Evolutionary conservation across 768 basidiomycete genomes (phyloP).

Genomic region (Russula sp.): DNA sequence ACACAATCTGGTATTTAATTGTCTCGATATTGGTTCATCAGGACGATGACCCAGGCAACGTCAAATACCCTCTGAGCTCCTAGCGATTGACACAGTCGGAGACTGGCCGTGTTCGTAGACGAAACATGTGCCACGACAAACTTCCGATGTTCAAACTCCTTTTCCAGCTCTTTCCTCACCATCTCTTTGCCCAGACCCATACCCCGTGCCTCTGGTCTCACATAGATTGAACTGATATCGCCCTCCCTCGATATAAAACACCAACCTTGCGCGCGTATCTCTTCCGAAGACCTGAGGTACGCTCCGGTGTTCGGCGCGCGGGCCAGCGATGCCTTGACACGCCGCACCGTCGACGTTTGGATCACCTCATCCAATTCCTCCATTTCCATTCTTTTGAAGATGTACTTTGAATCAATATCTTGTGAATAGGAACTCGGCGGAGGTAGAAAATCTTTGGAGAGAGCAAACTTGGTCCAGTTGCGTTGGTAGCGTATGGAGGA

Average conservation of each 20-base stretch:
- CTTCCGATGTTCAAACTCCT: neutral
- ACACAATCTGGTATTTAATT: neutral
- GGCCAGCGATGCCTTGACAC: neutral
- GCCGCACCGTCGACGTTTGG: neutral
- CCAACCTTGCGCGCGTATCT: constrained; percentile 14
- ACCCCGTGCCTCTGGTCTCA: constrained; percentile 18
- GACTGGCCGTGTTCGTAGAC: neutral
- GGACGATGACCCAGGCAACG: neutral
- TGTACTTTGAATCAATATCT: neutral
- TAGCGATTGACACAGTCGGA: constrained; percentile 10
- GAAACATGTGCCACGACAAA: neutral
- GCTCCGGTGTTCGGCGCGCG: constrained; percentile 9
- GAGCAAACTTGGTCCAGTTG: neutral
- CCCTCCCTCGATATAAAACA: constrained; percentile 20
- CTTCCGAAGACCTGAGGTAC: constrained; percentile 10
- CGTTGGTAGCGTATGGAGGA: neutral
- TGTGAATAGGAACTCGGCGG: neutral
- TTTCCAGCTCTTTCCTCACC: constrained; percentile 14
- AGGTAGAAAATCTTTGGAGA: constrained; percentile 3
- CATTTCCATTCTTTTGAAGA: neutral
- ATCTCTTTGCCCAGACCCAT: constrained; percentile 16
- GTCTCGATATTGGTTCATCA: neutral
- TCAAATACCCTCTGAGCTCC: neutral
- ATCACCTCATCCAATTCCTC: constrained; percentile 4
- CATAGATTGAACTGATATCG: constrained; percentile 19